Percentiles rank a stretch among this genome's conserved stretches.
Evolutionary conservation across 306 rosid genomes (phyloP).

Genomic region (Purshia tridentata): DNA sequence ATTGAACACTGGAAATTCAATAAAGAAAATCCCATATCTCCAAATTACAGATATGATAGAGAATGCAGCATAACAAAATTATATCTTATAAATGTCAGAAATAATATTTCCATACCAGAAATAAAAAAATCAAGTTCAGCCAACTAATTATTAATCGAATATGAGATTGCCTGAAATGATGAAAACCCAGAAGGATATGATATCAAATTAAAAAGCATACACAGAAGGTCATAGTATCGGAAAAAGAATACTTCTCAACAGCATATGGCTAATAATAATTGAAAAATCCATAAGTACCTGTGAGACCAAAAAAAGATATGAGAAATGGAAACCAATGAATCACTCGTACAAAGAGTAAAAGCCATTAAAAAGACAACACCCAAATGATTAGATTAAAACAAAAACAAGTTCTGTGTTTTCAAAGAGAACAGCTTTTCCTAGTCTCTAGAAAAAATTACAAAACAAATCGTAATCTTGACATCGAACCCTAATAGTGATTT

Average conservation of each 20-base stretch:
- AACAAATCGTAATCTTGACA: slow-evolving; percentile 12
- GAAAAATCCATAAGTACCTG: neutral
- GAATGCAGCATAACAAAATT: slow-evolving; percentile 5
- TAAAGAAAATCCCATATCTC: neutral
- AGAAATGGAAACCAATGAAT: neutral
- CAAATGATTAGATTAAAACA: neutral
- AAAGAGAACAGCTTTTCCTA: neutral
- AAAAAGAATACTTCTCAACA: slow-evolving; percentile 11
- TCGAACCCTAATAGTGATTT: slow-evolving; percentile 37
- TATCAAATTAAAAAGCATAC: slow-evolving; percentile 8
- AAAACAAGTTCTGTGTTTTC: neutral
- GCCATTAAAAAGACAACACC: too few relatives aligned
- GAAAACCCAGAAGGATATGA: slow-evolving; percentile 11
- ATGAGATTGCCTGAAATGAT: slow-evolving; percentile 17
- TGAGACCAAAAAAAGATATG: neutral
- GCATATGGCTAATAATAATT: neutral
- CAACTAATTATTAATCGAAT: slow-evolving; percentile 14
- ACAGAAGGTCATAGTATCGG: slow-evolving; percentile 10
- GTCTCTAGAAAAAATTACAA: neutral
- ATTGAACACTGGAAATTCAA: slow-evolving; percentile 7
- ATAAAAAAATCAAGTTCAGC: slow-evolving; percentile 13
- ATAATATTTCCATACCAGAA: neutral
- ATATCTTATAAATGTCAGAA: slow-evolving; percentile 8
- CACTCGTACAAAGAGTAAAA: neutral
- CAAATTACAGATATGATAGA: slow-evolving; percentile 2